phyloP scores from a whole-genome alignment of 305 asterid genomes.

The Fraxinus platypoda region DNA sequence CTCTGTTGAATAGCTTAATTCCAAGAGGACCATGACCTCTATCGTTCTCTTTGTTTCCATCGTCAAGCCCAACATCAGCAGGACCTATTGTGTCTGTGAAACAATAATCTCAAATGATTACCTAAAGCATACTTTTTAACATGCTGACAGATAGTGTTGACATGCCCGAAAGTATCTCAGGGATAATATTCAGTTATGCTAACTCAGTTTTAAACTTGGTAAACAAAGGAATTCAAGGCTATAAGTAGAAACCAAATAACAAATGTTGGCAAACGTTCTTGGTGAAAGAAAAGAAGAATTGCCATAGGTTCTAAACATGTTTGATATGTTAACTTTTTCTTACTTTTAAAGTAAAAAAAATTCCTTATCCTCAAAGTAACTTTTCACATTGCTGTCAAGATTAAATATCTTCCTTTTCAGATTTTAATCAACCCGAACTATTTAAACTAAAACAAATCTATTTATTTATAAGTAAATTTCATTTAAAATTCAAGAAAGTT shows the following conservation, averaged over 20 bases:
- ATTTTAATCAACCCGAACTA: not conserved
- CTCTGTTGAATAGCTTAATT: constrained; percentile 60
- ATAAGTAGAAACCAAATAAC: constrained; percentile 8
- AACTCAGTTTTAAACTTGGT: not conserved
- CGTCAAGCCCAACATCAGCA: constrained; percentile 81
- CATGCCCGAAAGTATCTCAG: not conserved
- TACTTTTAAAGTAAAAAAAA: not conserved
- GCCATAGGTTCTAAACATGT: constrained; percentile 5
- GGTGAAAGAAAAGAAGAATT: constrained; percentile 7
- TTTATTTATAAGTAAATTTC: not conserved
- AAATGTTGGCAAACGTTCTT: not conserved
- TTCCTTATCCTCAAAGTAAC: not conserved
- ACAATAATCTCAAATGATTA: constrained; percentile 14
- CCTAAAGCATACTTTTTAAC: constrained; percentile 11
- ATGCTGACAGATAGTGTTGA: constrained; percentile 3
- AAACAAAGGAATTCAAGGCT: not conserved
- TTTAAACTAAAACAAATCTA: not conserved
- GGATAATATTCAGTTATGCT: constrained; percentile 17
- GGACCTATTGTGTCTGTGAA: constrained; percentile 68
- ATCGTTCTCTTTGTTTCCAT: constrained; percentile 65
- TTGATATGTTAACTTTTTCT: not conserved
- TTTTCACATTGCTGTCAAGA: not conserved
- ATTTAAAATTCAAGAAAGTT: not conserved
- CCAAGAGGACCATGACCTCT: constrained; percentile 92
- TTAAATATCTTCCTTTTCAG: not conserved